Percentiles rank a stretch among this genome's conserved stretches.
Evolutionary conservation across 345 rosid species (phyloP).

Genomic region (Firmiana major): DNA sequence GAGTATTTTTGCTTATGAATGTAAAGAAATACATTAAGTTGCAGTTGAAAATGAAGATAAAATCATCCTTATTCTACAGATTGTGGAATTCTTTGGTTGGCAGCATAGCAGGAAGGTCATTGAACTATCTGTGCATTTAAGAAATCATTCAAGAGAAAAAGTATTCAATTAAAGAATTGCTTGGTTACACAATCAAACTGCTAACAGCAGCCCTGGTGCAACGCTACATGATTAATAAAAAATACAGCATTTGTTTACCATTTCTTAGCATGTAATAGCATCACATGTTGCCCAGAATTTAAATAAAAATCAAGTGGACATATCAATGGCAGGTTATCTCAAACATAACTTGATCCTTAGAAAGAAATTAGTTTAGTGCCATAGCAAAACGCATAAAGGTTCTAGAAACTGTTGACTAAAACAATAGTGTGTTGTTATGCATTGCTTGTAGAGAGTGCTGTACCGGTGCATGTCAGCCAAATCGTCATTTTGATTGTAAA

Average conservation of each 20-base stretch:
- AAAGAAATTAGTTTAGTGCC: neutral
- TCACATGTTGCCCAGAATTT: neutral
- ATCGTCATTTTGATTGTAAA: constrained; percentile 23
- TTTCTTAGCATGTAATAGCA: neutral
- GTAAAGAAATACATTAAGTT: constrained; percentile 11
- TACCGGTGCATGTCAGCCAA: constrained; percentile 23
- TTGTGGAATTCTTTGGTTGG: constrained; percentile 2
- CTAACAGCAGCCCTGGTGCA: neutral
- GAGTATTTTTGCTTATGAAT: constrained; percentile 23
- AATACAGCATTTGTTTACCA: neutral
- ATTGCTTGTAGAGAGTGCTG: constrained; percentile 19
- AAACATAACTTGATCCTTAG: neutral
- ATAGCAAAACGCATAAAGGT: neutral
- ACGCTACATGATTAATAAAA: neutral
- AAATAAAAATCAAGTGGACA: too few relatives aligned
- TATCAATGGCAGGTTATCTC: neutral
- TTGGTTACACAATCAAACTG: too few relatives aligned
- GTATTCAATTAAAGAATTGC: too few relatives aligned
- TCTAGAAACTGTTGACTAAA: neutral
- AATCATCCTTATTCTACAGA: neutral
- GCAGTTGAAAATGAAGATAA: constrained; percentile 2
- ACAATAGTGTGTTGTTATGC: neutral
- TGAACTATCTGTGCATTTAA: constrained; percentile 3
- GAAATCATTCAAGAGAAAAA: neutral
- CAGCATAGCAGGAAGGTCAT: neutral